These are phyloP conservation scores for Scutellaria minor DNA, from an alignment of 257 asterid species.

Conservation along the genomic window DNA sequence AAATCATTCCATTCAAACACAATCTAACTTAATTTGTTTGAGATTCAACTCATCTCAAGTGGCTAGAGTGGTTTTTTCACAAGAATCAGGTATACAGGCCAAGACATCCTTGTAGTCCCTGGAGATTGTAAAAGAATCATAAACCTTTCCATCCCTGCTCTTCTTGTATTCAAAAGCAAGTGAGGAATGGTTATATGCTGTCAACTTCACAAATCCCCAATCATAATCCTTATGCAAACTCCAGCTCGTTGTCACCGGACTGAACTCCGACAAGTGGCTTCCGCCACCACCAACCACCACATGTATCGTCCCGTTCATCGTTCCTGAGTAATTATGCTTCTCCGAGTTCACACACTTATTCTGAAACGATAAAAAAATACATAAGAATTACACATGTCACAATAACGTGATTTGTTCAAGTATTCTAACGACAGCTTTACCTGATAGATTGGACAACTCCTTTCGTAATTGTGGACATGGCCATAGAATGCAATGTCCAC, in stretches of 20 bases:
- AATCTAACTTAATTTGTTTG: not conserved
- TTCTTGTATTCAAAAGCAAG: slow-evolving; percentile 79
- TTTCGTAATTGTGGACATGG: slow-evolving; percentile 65
- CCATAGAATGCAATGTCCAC: slow-evolving; percentile 69
- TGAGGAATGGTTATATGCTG: slow-evolving; percentile 70
- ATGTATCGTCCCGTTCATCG: slow-evolving; percentile 77
- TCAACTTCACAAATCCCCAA: slow-evolving; percentile 75
- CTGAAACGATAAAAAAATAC: slow-evolving; percentile 35
- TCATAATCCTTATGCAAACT: slow-evolving; percentile 77
- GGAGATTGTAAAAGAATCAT: slow-evolving; percentile 79
- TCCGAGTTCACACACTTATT: slow-evolving; percentile 60
- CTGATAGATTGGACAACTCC: slow-evolving; percentile 66
- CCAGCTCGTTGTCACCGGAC: slow-evolving; percentile 58
- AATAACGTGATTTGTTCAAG: not conserved
- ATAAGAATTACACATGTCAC: not conserved
- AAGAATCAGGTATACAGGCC: slow-evolving; percentile 78
- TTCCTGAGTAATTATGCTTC: slow-evolving; percentile 57
- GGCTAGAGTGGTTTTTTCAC: slow-evolving; percentile 68
- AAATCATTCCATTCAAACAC: too few species aligned
- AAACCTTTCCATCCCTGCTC: slow-evolving; percentile 76
- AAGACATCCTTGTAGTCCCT: slow-evolving; percentile 82
- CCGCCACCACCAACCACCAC: slow-evolving; percentile 82
- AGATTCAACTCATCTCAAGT: slow-evolving; percentile 30
- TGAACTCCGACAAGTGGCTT: slow-evolving; percentile 63
- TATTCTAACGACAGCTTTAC: slow-evolving; percentile 23